Evolutionary conservation across 108 stramenopile genomes (phyloP).

Genomic region (Nannochloropsis salina): DNA sequence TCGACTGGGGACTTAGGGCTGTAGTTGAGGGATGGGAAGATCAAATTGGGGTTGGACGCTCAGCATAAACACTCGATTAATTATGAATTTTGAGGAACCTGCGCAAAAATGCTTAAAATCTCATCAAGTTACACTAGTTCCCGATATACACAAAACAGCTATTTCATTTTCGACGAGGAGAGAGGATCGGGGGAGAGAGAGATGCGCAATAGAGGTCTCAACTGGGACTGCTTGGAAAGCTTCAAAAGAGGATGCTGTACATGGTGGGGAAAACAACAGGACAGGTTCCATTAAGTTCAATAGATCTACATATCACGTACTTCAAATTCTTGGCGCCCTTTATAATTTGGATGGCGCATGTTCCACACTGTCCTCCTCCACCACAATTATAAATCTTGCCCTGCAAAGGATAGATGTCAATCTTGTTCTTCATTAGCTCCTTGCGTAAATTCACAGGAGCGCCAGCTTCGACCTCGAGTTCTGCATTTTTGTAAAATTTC

Average conservation of each 20-base stretch:
- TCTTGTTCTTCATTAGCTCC: conserved; percentile 34
- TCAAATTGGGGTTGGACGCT: background rate
- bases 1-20: conserved; percentile 46
- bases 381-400: conserved; percentile 33
- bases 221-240: too few species aligned
- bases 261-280: too few species aligned
- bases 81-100: too few species aligned
- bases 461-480: background rate
- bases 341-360: conserved; percentile 40
- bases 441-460: conserved; percentile 39
- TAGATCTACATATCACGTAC: background rate
- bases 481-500: conserved; percentile 44
- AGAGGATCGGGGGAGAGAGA: too few species aligned
- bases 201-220: too few species aligned
- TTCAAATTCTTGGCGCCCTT: conserved; percentile 11
- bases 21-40: background rate
- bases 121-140: too few species aligned
- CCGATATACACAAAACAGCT: too few species aligned
- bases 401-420: conserved; percentile 47
- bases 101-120: too few species aligned
- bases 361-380: conserved; percentile 44
- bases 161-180: too few species aligned
- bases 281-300: too few species aligned
- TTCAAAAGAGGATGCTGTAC: too few species aligned
- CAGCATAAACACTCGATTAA: too few species aligned